Evolutionary conservation across 495 filamentous ascomycete genomes (phyloP), one percentile per base, ranked within the genome.

Genomic region (Immersiella caudata): DNA sequence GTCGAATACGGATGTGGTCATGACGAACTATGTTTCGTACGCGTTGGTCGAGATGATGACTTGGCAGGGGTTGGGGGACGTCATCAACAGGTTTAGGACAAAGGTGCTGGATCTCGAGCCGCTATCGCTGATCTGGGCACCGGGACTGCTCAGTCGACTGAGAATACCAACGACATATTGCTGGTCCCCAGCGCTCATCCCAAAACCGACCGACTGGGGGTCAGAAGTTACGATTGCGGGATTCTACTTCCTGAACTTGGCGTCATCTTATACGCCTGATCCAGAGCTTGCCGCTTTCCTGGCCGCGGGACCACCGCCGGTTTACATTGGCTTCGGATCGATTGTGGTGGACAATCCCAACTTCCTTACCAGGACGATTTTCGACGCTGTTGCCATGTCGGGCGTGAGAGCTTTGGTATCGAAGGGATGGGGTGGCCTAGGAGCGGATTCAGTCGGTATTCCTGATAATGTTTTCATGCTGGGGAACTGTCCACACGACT

Each of bases 261-360:
- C 87, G 6, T 84, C 85, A 5, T 81, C 76, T 35, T 90, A 86
- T 73, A 79, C 80, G 14, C 88, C 88, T 0, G 84, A 85, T 0
- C 75, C 83, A 0, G 79, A 81, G 0, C 80, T 90, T 11, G 77
- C 79, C 4, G 68, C 79, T 0, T 90, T 90, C 67, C 79, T 90
- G 1, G 80, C 82, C 1, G 80, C 78, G 0, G 87, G 88, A 0
- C 86, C 90, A 14, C 85, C 88, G 4, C 92, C 92, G 0, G 84
- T 93, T 0, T 94, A 94, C 67, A 91, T 93, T 65, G 91, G 91
- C 0, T 93, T 94, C 70, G 91, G 91, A 0, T 92, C 89, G 8
- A 94, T 94, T 55, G 91, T 93, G 0, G 89, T 93, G 0, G 89
- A 93, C 63, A 86, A 94, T 65, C 90, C 89, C 0, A 80, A 88